Evolutionary conservation across 495 filamentous ascomycete genomes (phyloP), one percentile per base, ranked within the genome.

Genomic region (Podospora conica): DNA sequence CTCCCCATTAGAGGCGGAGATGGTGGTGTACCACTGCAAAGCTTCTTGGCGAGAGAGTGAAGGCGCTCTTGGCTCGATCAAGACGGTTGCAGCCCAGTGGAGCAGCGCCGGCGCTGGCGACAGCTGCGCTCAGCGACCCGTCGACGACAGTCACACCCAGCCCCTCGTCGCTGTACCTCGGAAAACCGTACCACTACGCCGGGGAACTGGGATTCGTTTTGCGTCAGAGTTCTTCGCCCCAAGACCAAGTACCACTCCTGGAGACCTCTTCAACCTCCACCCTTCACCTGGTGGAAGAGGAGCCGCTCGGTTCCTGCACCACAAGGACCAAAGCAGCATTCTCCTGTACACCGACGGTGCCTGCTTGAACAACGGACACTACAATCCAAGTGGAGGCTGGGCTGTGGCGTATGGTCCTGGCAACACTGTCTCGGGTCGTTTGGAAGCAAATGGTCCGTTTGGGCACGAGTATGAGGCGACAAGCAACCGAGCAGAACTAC

Each of bases 401-500:
- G 78, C 73, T 1, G 66, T 80, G 58, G 73, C 73, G 22, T 66
- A 73, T 54, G 70, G 73, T n/a, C 48, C 63, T 24, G 59, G n/a
- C 48, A 33, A 20, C 18, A 3, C 65, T 10, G 57, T n/a, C 24
- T 69, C 65, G n/a, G 70, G 63, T 27, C 73, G 75, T 22, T 54
- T 80, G 18, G 77, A 80, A 65, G 61, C 8, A 23, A 64, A 67
- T 57, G 76, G 78, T 1, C 77, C 77, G 33, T 75, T 71, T 31
- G 76, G 71, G 29, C 66, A 73, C 29, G 24, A 60, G 12, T 55
- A 67, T 22, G n/a, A 64, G 7, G 75, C 78, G 65, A 78, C 71
- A 27, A 82, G 72, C 73, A 78, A 80, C 57, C 73, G 81, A 53
- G 81, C 81, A 0, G 78, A 81, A 71, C 77, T 82, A 48, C 77